A percentile compares a stretch with the other conserved stretches of the same genome.
phyloP scores from a whole-genome alignment of 495 filamentous ascomycete species.

The Aspergillus nanangensis region DNA sequence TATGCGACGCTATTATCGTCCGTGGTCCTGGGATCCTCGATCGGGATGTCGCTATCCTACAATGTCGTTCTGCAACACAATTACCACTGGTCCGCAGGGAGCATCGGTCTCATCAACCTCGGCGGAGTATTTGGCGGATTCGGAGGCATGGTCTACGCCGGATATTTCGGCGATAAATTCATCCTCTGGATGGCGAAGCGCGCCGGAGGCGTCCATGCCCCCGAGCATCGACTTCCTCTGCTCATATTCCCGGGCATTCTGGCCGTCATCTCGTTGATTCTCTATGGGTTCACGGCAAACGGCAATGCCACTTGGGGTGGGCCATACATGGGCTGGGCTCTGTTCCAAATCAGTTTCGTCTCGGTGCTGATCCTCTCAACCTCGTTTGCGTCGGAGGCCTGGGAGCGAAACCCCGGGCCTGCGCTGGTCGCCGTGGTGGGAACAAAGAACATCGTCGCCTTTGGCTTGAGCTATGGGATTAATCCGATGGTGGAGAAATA shows the following conservation, averaged over 20 bases:
- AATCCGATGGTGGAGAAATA: conserved; percentile 25
- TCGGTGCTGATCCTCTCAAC: conserved; percentile 31
- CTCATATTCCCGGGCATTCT: conserved; percentile 31
- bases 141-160: conserved; percentile 33
- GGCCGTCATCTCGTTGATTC: conserved; percentile 18
- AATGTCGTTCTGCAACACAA: conserved; percentile 27
- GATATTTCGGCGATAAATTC: conserved; percentile 27
- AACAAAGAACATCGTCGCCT: conserved; percentile 34
- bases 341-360: conserved; percentile 31
- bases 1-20: conserved; percentile 30
- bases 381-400: conserved; percentile 33
- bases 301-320: conserved; percentile 26
- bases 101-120: conserved; percentile 31
- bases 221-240: conserved; percentile 31
- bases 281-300: conserved; percentile 33
- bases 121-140: conserved; percentile 32
- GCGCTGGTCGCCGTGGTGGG: conserved; percentile 36
- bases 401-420: conserved; percentile 35
- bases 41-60: conserved; percentile 34
- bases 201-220: conserved; percentile 25
- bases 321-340: conserved; percentile 36
- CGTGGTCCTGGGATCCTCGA: conserved; percentile 26
- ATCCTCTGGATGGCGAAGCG: conserved; percentile 29
- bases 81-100: conserved; percentile 27
- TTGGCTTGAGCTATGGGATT: conserved; percentile 32